These are phyloP conservation scores for Kalanchoe fedtschenkoi DNA, from an alignment of 164 flowering plant species.

Conservation along the genomic window DNA sequence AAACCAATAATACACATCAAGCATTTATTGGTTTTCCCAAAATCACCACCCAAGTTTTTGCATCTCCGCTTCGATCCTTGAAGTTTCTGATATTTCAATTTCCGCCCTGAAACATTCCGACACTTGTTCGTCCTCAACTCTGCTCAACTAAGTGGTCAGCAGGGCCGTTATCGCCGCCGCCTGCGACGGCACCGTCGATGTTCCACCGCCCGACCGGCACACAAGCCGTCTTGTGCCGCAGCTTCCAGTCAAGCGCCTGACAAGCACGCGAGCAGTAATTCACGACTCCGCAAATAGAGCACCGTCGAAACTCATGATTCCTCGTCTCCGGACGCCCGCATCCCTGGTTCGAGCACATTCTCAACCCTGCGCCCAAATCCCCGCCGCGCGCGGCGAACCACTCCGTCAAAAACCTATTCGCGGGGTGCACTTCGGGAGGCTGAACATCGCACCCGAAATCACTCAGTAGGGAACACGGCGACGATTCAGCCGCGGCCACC, in stretches of 20 bases:
- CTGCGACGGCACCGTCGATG: conserved; percentile 23
- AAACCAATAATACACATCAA: background rate
- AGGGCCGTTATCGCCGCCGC: conserved; percentile 19
- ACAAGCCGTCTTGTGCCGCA: conserved; percentile 68
- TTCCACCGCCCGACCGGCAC: conserved; percentile 45
- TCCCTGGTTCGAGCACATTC: conserved; percentile 67
- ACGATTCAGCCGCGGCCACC: background rate
- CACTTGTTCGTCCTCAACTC: background rate
- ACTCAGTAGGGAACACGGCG: conserved; percentile 64
- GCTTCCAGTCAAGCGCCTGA: conserved; percentile 93
- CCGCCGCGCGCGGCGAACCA: conserved; percentile 46
- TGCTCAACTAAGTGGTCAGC: too few species aligned
- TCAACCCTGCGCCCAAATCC: conserved; percentile 32
- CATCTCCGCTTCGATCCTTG: background rate
- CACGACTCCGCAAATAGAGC: conserved; percentile 82
- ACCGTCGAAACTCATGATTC: conserved; percentile 72
- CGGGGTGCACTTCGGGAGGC: conserved; percentile 67
- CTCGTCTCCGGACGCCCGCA: conserved; percentile 90
- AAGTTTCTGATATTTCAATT: background rate
- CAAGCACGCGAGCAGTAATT: conserved; percentile 95
- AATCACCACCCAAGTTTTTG: background rate
- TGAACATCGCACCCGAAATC: conserved; percentile 93
- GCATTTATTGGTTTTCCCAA: too few species aligned
- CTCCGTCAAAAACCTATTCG: conserved; percentile 56
- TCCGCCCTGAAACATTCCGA: conserved; percentile 6